These are phyloP conservation scores for Triticum aestivum DNA, from an alignment of 176 grass and related monocot species.

Conservation along the genomic window DNA sequence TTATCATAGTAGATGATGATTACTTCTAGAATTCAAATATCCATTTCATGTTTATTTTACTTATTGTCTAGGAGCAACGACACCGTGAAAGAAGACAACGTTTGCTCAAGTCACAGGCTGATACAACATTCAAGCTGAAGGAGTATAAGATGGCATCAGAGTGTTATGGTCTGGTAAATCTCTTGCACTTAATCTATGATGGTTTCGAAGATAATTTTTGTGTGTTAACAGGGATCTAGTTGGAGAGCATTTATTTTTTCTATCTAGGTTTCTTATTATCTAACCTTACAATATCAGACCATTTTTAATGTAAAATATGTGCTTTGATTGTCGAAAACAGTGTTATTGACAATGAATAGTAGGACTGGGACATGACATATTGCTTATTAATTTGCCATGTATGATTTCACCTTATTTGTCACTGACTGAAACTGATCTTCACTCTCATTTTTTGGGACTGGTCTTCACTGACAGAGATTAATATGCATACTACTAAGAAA, in stretches of 20 bases:
- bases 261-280: not conserved
- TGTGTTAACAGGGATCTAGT: not conserved
- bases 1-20: conserved; percentile 6
- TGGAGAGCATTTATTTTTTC: not conserved
- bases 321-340: not conserved
- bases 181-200: not conserved
- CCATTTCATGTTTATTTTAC: not conserved
- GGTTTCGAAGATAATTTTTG: not conserved
- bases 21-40: not conserved
- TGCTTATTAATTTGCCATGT: not conserved
- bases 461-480: not conserved
- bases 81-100: not conserved
- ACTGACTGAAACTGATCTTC: not conserved
- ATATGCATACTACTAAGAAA: not conserved
- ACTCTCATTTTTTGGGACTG: not conserved
- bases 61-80: conserved; percentile 12
- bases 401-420: not conserved
- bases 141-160: conserved; percentile 17
- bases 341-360: not conserved
- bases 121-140: conserved; percentile 7
- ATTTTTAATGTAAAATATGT: not conserved
- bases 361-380: not conserved
- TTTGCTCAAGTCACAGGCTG: conserved; percentile 11
- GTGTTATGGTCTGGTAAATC: conserved; percentile 6
- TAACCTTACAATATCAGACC: not conserved